Conservation (phyloP, 108 stramenopile genomes). For the Seminavis robusta region DNA sequence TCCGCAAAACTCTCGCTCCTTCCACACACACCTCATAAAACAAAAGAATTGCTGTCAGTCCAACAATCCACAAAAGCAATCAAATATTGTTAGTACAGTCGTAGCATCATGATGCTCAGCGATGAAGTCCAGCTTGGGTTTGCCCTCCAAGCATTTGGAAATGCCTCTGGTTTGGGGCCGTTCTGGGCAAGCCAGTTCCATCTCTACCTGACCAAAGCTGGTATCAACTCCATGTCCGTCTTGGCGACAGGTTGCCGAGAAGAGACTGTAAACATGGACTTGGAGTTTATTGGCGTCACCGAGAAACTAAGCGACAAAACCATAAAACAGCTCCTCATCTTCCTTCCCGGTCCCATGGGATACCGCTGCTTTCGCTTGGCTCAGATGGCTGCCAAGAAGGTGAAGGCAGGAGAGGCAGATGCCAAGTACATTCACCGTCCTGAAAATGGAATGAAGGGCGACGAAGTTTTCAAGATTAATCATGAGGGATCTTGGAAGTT, state of each 20-base stretch:
- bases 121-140: slow-evolving; percentile 14
- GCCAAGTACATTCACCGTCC: slow-evolving; percentile 18
- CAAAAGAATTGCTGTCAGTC: no score
- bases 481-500: slow-evolving; percentile 8
- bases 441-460: slow-evolving; percentile 9
- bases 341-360: slow-evolving; percentile 26
- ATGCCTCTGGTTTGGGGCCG: slow-evolving; percentile 6
- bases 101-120: no score
- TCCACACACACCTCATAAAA: no score
- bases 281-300: slow-evolving; percentile 8
- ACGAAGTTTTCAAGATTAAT: slow-evolving; percentile 7
- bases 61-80: no score
- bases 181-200: slow-evolving; percentile 10
- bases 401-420: slow-evolving; percentile 9
- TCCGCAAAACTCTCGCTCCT: no score
- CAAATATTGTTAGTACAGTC: no score
- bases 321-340: slow-evolving; percentile 7
- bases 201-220: slow-evolving; percentile 3
- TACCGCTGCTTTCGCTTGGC: slow-evolving; percentile 17
- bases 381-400: slow-evolving; percentile 8
- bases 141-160: slow-evolving; percentile 12
- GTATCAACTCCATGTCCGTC: slow-evolving; percentile 8
- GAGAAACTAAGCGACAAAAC: slow-evolving; percentile 2
- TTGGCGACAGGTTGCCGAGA: slow-evolving; percentile 8
- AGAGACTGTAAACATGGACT: slow-evolving; percentile 11